These are phyloP conservation scores for Marchantia polymorpha DNA, from an alignment of 225 moss, liverwort and hornwort genomes.

Conservation along the genomic window DNA sequence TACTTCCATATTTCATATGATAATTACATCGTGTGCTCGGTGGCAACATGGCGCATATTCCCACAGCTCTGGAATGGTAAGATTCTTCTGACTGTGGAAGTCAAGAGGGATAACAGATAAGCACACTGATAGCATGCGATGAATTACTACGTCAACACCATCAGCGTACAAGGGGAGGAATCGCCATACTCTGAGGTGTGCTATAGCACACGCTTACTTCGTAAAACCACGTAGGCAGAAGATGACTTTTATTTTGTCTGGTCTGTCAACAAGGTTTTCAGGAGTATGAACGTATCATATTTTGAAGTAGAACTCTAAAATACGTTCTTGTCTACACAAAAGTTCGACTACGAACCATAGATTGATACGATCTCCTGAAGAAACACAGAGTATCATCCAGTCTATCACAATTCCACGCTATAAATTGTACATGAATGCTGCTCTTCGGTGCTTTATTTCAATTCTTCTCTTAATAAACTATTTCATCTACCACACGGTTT, in stretches of 20 bases:
- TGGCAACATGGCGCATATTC: too few species aligned
- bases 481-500: not conserved
- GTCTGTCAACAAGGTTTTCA: constrained; percentile 14
- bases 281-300: not conserved
- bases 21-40: too few species aligned
- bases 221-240: not conserved
- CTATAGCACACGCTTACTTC: too few species aligned
- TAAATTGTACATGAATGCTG: constrained; percentile 11
- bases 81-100: too few species aligned
- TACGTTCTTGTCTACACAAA: constrained; percentile 5
- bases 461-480: not conserved
- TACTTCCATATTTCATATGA: too few species aligned
- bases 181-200: too few species aligned
- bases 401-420: not conserved
- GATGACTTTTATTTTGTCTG: constrained; percentile 14
- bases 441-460: constrained; percentile 4
- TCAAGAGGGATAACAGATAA: too few species aligned
- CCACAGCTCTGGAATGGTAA: too few species aligned
- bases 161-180: too few species aligned
- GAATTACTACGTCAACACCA: too few species aligned
- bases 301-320: not conserved
- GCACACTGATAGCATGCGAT: too few species aligned
- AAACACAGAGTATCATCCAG: not conserved
- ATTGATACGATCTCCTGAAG: not conserved
- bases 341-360: not conserved